phyloP scores from a whole-genome alignment of 78 protist genomes.

The Chrysochromulina tobinii region DNA sequence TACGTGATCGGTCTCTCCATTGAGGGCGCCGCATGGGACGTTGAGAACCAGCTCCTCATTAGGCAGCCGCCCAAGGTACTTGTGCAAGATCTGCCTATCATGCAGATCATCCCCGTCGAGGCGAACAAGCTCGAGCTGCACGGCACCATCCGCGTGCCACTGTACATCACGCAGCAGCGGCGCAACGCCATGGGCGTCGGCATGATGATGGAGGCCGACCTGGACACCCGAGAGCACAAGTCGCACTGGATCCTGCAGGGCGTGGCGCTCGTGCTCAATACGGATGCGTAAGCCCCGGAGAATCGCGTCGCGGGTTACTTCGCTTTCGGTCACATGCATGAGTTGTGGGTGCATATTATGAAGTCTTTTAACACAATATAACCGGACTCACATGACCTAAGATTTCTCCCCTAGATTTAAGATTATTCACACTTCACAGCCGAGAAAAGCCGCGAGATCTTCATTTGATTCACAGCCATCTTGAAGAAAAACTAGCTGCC shows the following conservation, averaged over 20 bases:
- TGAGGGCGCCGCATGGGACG: slow-evolving; percentile 90
- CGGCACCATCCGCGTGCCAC: slow-evolving; percentile 81
- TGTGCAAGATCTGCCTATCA: slow-evolving; percentile 75
- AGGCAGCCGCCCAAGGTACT: slow-evolving; percentile 79
- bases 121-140: slow-evolving; percentile 54
- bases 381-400: no score
- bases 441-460: no score
- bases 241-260: slow-evolving; percentile 72
- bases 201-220: slow-evolving; percentile 86
- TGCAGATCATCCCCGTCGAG: slow-evolving; percentile 87
- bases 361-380: no score
- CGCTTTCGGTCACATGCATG: no score
- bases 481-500: no score
- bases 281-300: not conserved
- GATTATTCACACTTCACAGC: no score
- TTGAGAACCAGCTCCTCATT: slow-evolving; percentile 29
- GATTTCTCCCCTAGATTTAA: no score
- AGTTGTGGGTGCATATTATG: no score
- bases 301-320: no score
- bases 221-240: slow-evolving; percentile 60
- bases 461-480: no score
- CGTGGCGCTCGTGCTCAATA: slow-evolving; percentile 31
- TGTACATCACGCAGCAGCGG: slow-evolving; percentile 85
- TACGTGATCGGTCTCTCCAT: slow-evolving; percentile 78
- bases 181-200: slow-evolving; percentile 90